Evolutionary conservation across 2,329 filamentous ascomycete genomes (phyloP).

Genomic region (Clonostachys byssicola): DNA sequence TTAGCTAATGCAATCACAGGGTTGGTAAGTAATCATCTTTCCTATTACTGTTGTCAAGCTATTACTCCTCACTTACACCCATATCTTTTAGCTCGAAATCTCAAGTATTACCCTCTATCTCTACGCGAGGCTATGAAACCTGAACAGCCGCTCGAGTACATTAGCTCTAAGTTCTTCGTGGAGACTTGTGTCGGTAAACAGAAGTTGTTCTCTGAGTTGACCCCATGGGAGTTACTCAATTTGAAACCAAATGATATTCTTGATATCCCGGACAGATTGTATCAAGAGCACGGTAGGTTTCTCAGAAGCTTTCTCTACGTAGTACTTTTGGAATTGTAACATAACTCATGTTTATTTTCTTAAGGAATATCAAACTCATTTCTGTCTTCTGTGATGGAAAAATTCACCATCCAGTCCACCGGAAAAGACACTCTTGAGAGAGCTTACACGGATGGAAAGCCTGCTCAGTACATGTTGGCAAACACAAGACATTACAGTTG

Average conservation of each 20-base stretch:
- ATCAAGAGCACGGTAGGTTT: constrained; percentile 19
- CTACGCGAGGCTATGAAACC: constrained; percentile 24
- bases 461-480: constrained; percentile 27
- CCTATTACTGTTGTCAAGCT: too few relatives aligned
- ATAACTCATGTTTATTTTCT: too few relatives aligned
- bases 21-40: too few relatives aligned
- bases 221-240: constrained; percentile 39
- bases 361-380: constrained; percentile 27
- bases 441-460: constrained; percentile 20
- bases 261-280: constrained; percentile 29
- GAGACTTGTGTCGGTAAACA: constrained; percentile 23
- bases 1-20: too few relatives aligned
- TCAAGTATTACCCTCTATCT: constrained; percentile 41
- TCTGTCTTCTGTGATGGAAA: constrained; percentile 13
- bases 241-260: constrained; percentile 29
- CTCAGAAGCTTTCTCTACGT: too few relatives aligned
- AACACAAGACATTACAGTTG: constrained; percentile 42
- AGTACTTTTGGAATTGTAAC: too few relatives aligned
- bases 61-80: too few relatives aligned
- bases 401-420: constrained; percentile 28
- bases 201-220: constrained; percentile 28
- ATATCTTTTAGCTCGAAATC: constrained; percentile 27
- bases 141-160: constrained; percentile 23
- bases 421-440: constrained; percentile 30
- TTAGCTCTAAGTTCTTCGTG: constrained; percentile 29